These are phyloP conservation scores for Rhodotorula sphaerocarpa DNA, from an alignment of 768 basidiomycete genomes.

Conservation along the genomic window DNA sequence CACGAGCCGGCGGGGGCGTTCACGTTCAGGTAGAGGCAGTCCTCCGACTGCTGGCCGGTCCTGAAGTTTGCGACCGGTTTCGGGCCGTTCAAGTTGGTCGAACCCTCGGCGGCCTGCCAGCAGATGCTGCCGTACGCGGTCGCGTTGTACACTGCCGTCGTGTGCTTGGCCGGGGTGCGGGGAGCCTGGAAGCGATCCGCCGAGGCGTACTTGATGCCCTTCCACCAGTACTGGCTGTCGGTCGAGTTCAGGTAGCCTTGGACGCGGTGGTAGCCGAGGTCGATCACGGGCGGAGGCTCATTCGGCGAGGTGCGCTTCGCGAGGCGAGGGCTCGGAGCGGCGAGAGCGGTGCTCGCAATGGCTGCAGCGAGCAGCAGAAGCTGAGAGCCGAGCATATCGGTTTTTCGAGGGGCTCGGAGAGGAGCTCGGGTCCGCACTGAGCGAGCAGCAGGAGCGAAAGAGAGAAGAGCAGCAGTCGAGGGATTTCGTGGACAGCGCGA, in stretches of 20 bases:
- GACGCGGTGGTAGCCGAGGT: background rate
- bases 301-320: background rate
- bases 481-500: too few relatives aligned
- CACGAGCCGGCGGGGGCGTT: conserved; percentile 43
- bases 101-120: background rate
- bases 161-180: background rate
- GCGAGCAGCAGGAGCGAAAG: too few relatives aligned
- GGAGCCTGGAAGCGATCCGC: background rate
- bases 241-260: background rate
- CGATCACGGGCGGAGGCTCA: background rate
- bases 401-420: too few relatives aligned
- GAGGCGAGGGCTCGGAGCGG: background rate
- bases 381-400: too few relatives aligned
- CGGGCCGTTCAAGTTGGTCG: background rate
- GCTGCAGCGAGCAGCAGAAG: too few relatives aligned
- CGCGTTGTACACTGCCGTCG: background rate
- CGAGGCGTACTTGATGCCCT: background rate
- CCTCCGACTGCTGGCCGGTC: conserved; percentile 42
- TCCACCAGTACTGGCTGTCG: background rate
- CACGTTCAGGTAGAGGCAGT: conserved; percentile 51
- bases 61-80: background rate
- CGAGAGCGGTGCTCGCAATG: too few relatives aligned
- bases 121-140: background rate
- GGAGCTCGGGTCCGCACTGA: too few relatives aligned
- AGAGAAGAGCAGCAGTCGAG: too few relatives aligned